Evolutionary conservation across 176 grass and related monocot species (phyloP).

Genomic region (Areca catechu): DNA sequence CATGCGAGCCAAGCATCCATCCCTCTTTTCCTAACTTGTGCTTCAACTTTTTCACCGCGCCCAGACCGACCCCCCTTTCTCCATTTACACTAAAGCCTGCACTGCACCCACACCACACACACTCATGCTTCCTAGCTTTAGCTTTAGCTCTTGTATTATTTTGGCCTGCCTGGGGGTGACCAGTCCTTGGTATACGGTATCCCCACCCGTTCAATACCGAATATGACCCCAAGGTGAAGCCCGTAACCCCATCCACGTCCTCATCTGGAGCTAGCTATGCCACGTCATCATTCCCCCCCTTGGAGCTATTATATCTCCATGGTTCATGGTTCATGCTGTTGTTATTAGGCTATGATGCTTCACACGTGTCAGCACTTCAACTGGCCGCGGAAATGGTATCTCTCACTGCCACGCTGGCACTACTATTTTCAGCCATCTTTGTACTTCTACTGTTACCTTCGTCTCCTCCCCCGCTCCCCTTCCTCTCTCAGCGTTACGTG

Average conservation of each 20-base stretch:
- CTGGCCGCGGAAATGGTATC: neutral
- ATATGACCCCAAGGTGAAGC: too few relatives aligned
- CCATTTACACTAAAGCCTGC: slow-evolving; percentile 45
- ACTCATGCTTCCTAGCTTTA: slow-evolving; percentile 15
- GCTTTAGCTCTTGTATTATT: too few relatives aligned
- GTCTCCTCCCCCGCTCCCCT: too few relatives aligned
- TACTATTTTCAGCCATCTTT: neutral
- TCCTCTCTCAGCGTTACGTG: too few relatives aligned
- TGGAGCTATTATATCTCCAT: neutral
- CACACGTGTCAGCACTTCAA: too few relatives aligned
- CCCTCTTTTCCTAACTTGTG: slow-evolving; percentile 8
- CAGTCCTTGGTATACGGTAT: too few relatives aligned
- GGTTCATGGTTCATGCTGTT: neutral
- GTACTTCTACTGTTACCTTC: slow-evolving; percentile 8
- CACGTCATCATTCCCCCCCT: slow-evolving; percentile 2
- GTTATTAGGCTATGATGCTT: slow-evolving; percentile 1
- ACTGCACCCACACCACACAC: slow-evolving; percentile 22
- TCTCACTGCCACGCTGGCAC: neutral
- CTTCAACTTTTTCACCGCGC: slow-evolving; percentile 8
- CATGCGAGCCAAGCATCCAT: slow-evolving; percentile 21
- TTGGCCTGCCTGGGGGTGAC: too few relatives aligned
- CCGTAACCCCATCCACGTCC: too few relatives aligned
- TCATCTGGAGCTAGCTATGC: neutral
- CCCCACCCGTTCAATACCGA: too few relatives aligned
- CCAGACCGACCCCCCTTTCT: neutral